Evolutionary conservation across 371 early-diverging fungal species (phyloP), one percentile per base, ranked within the genome.

Genomic region (Lichtheimia ornata): DNA sequence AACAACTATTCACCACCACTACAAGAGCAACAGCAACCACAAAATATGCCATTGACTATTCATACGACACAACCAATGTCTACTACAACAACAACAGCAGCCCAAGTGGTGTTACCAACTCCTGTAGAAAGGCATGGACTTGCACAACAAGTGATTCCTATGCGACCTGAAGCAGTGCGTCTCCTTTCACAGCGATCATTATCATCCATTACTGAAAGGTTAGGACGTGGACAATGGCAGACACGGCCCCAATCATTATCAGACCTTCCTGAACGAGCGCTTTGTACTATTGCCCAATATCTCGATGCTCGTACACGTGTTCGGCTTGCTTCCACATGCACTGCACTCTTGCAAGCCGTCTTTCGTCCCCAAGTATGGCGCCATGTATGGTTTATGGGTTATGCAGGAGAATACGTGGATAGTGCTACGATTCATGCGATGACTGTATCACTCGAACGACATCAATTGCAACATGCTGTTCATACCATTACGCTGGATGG

Each of bases 261-360:
- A 5, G 56, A 22, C 0, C 58, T 63, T 41, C 27, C 58, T 18
- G 50, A 50, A 14, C 57, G 35, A 24, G 27, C 56, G 2, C 22
- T 65, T 2, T 30, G 43, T 14, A 14, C n/a, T 0, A 56, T 72
- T 30, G 58, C 49, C 6, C 40, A 45, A 1, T 53, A 59, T 40
- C 50, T 73, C 3, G 74, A 73, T 50, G 54, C 63, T n/a, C 51
- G 56, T 35, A 67, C 74, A 15, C 63, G 68, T 11, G 59, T 65
- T 45, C 59, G 60, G 2, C 30, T 70, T 14, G 65, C 70, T 0
- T 14, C 20, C n/a, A 41, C 61, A 4, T 65, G 24, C 18, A 56
- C 53, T 2, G 35, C 52, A 2, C 60, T 69, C 18, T 53, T 58
- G 30, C 57, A 58, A 25, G 51, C 60, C 13, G n/a, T 63, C 7